Base-by-base conservation (phyloP, 371 early-diverging fungal species). In the Syncephalastrum monosporum region DNA sequence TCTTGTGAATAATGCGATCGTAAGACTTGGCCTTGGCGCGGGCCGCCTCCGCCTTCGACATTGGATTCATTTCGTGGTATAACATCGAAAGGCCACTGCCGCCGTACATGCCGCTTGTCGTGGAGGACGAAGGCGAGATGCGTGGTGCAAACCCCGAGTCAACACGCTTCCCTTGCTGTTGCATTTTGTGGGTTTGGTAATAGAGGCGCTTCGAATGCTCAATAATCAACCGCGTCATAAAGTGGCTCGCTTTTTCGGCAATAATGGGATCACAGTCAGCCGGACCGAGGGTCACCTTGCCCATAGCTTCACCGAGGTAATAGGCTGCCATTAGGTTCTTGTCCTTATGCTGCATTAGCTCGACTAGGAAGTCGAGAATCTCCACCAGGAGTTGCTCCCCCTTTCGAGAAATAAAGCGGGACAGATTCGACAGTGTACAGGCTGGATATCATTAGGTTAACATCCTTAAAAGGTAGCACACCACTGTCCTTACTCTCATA, bases 141-240 rank as follows among this genome's bases (percentile, higher is more conserved):
- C 43, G 59, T 51, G 17, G 33, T 33, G 60, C 61, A 27, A 64
- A 59, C 1, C 67, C 69, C 19, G 70, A 70, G 45, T 69, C 71
- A 23, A 62, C 61, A 2, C 72, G 65, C 42, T 10, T 33, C 8
- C 38, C 46, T 16, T 55, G 59, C 55, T 15, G 42, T 21, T 57
- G 59, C 24, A n/a, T 42, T 50, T 50, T 52, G 25, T 52, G 55
- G 10, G 38, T 33, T 17, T 55, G 33, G 19, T 48, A 47, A 17
- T 62, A 65, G 6, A 65, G 50, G 45, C 68, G 51, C 53, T 69
- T 72, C 21, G 73, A 62, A 45, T 73, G 70, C 47, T 77, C 78
- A 25, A 77, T 77, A 41, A 77, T 71, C 64, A 78, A 61, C 12
- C 75, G 67, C 21, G 75, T 75, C 55, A 78, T 38, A 27, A 78